These are phyloP conservation scores for Hypoxylon sp. DNA, from an alignment of 2,329 filamentous ascomycete genomes.

Conservation along the genomic window DNA sequence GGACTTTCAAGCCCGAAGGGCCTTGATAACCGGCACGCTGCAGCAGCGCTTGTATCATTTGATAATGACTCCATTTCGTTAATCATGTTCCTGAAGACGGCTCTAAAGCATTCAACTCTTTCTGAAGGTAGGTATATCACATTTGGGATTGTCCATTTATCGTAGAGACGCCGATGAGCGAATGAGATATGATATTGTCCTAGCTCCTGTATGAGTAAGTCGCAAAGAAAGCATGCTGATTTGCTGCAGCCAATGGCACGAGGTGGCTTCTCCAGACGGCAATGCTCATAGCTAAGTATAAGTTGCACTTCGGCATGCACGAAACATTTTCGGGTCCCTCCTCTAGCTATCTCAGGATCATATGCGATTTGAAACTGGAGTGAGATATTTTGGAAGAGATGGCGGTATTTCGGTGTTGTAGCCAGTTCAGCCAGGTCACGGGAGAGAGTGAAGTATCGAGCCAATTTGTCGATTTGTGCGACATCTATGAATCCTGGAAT, in stretches of 20 bases:
- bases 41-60: no score
- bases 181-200: not conserved
- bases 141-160: not conserved
- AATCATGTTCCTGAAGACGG: not conserved
- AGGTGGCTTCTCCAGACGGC: not conserved
- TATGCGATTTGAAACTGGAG: no score
- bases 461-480: not conserved
- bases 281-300: not conserved
- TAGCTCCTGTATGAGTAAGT: not conserved
- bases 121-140: not conserved
- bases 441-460: not conserved
- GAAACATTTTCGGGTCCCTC: no score
- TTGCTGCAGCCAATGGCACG: not conserved
- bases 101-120: not conserved
- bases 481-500: not conserved
- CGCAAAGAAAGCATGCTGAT: not conserved
- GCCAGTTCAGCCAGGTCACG: not conserved
- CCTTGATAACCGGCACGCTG: no score
- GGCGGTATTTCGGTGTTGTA: not conserved
- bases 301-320: not conserved
- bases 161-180: not conserved
- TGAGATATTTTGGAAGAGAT: not conserved
- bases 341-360: no score
- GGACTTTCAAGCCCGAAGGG: no score
- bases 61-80: not conserved